phyloP scores from a whole-genome alignment of 1,139 yeast genomes.

The Taphrina populina region DNA sequence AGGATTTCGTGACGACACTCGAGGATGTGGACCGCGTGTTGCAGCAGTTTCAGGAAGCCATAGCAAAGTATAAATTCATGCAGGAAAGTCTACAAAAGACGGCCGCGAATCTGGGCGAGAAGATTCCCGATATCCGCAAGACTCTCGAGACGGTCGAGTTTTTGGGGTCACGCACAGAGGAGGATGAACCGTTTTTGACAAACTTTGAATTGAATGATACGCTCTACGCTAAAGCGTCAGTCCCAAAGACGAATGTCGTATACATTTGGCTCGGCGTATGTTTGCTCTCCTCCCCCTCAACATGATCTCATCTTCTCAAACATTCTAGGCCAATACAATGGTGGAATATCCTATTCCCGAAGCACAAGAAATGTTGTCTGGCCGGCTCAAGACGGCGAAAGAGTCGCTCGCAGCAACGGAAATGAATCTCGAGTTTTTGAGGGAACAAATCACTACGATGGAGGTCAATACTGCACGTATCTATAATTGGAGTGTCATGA shows the following conservation, averaged over 20 bases:
- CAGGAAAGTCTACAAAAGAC: constrained; percentile 67
- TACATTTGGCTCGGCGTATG: constrained; percentile 78
- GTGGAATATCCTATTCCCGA: constrained; percentile 88
- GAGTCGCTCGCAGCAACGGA: constrained; percentile 60
- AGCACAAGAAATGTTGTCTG: constrained; percentile 67
- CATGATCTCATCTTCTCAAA: background rate
- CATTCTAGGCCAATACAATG: constrained; percentile 85
- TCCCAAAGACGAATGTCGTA: constrained; percentile 64
- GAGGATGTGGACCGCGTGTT: constrained; percentile 71
- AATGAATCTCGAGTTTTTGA: constrained; percentile 82
- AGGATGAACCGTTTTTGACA: constrained; percentile 45
- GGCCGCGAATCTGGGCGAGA: constrained; percentile 62
- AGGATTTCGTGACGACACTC: constrained; percentile 63
- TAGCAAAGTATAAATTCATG: constrained; percentile 71
- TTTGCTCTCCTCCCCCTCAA: constrained; percentile 16
- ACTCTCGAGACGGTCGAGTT: constrained; percentile 70
- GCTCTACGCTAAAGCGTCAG: constrained; percentile 74
- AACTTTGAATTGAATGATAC: constrained; percentile 93
- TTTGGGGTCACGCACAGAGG: constrained; percentile 53
- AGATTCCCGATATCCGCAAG: constrained; percentile 87
- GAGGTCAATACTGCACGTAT: constrained; percentile 93
- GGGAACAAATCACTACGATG: constrained; percentile 94
- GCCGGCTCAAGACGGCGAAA: constrained; percentile 63
- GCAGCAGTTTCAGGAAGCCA: constrained; percentile 65
- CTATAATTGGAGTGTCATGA: constrained; percentile 84